Evolutionary conservation across 768 basidiomycete species (phyloP), one percentile per base, ranked within the genome.

Genomic region (Mycena olivaceomarginata): DNA sequence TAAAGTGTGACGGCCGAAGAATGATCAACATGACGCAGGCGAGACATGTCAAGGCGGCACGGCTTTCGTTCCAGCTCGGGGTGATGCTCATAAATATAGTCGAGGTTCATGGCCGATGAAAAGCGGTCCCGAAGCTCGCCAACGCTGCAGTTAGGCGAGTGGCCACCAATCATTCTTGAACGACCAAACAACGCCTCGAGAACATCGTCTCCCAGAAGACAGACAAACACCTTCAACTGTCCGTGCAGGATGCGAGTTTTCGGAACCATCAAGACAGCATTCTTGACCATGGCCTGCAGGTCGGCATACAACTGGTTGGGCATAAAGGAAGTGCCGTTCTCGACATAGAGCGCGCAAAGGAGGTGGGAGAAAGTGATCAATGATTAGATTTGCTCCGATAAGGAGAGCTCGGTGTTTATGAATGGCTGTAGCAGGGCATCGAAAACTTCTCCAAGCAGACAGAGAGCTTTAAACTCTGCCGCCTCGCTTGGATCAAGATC

Each of bases 291-390:
- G 41, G 80, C 78, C 70, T 85, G 82, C 0, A 81, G 39, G 59
- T 86, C 85, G 18, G 78, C 76, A 69, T 85, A 86, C 0, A 85
- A 79, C 22, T 85, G 84, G 5, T 80, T 76, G 0, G 82, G 77
- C 77, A 85, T 80, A 72, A 84, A 85, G 15, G 37, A 46, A 15
- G 70, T 73, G 15, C 75, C 79, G 60, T 85, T 78, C 37, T 79
- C 43, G 1, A 70, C 45, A 53, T 71, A 85, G 0, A 85, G 68
- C 3, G 73, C 80, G 56, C 82, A 85, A 0, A 65, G 13, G 13
- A 86, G 66, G 66, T 82, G 80, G 6, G 82, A 64, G 75, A 79
- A 83, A 43, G 78, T 80, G 43, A 79, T 67, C 4, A 85, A 79
- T 48, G 45, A 77, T 4, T 56, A 77, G 43, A 86, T 76, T 72